Conservation (phyloP, 2,329 filamentous ascomycete species). For the Fusarium nisikadoi region DNA sequence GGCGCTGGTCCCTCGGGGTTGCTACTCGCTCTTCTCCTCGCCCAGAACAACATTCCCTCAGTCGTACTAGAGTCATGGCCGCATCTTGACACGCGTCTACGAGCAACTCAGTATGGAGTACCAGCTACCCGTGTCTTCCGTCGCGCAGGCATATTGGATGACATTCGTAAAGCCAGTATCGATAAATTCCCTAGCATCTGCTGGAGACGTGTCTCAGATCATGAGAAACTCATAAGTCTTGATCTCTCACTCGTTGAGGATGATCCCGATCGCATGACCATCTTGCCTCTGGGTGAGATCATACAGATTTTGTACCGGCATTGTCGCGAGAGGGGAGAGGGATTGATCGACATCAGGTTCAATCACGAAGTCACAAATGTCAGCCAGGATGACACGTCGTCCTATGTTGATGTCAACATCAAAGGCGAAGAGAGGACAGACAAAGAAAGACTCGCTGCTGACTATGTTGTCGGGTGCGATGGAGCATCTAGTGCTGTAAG, state of each 20-base stretch:
- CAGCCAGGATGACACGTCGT: background rate
- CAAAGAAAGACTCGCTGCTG: background rate
- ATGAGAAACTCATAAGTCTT: background rate
- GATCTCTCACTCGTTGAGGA: slow-evolving; percentile 4
- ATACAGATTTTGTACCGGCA: background rate
- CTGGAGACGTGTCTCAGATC: slow-evolving; percentile 2
- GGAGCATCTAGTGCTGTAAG: background rate
- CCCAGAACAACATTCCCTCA: background rate
- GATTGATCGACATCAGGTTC: background rate
- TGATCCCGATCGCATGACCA: slow-evolving; percentile 7
- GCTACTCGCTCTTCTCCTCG: background rate
- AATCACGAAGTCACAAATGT: background rate
- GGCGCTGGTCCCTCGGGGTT: background rate
- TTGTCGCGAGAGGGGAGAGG: background rate
- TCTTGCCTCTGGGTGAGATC: background rate
- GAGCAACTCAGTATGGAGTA: slow-evolving; percentile 6
- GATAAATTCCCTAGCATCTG: background rate
- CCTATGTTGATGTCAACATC: background rate
- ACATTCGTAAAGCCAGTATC: slow-evolving; percentile 2
- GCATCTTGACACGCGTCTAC: background rate
- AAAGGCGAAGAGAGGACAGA: background rate
- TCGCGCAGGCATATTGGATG: background rate
- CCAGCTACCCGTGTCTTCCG: slow-evolving; percentile 3
- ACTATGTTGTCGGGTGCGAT: slow-evolving; percentile 8
- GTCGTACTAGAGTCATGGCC: background rate